Conservation (phyloP, 495 filamentous ascomycete species). For the Mytilinidion resinicola region DNA sequence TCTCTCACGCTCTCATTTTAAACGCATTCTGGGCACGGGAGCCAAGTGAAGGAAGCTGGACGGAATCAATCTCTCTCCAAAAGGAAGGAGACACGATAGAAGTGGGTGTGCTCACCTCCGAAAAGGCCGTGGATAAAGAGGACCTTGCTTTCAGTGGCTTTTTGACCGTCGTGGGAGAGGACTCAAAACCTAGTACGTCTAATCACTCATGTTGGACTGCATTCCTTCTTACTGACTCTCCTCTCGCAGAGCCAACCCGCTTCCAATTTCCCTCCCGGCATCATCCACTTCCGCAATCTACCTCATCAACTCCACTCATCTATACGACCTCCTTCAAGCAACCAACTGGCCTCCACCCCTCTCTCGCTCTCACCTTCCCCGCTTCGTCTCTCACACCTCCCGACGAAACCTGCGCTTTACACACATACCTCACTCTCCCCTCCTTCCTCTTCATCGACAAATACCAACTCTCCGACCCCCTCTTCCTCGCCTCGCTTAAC, state of each 20-base stretch:
- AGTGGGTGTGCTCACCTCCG: conserved; percentile 70
- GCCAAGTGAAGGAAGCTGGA: conserved; percentile 45
- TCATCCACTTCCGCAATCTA: conserved; percentile 47
- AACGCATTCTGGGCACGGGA: conserved; percentile 55
- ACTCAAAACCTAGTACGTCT: conserved; percentile 58
- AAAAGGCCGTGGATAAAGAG: conserved; percentile 58
- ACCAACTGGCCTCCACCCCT: conserved; percentile 86
- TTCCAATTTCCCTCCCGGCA: conserved; percentile 92
- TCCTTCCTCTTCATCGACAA: conserved; percentile 76
- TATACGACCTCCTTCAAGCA: conserved; percentile 50
- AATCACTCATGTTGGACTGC: conserved; percentile 2
- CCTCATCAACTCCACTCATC: conserved; percentile 31
- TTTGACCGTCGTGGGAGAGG: conserved; percentile 70
- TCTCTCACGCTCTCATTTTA: conserved; percentile 57
- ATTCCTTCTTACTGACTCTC: neutral
- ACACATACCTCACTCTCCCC: conserved; percentile 86
- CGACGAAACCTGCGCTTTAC: conserved; percentile 56
- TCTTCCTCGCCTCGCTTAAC: conserved; percentile 71
- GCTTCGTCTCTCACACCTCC: conserved; percentile 34
- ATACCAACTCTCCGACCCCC: conserved; percentile 69
- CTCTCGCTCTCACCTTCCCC: conserved; percentile 45
- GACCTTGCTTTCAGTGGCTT: conserved; percentile 74
- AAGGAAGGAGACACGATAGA: conserved; percentile 53
- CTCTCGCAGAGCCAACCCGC: conserved; percentile 54
- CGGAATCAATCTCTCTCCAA: conserved; percentile 40